phyloP scores from a whole-genome alignment of 345 rosid species.

The Ricinus communis region DNA sequence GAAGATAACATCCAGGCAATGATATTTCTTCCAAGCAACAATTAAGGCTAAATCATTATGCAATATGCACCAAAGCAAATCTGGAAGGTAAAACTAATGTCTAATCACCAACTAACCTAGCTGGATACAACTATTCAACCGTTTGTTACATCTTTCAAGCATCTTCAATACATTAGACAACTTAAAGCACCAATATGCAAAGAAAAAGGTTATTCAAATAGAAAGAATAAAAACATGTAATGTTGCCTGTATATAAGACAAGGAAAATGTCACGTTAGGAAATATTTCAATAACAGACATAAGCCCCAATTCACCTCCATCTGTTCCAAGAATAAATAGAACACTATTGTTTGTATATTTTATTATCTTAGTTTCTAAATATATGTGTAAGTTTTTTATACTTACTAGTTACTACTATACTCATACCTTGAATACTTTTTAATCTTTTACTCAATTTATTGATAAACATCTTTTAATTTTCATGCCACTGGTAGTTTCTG shows the following conservation, averaged over 20 bases:
- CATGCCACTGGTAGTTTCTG: not conserved
- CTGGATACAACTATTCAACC: not conserved
- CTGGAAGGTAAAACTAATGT: constrained; percentile 4
- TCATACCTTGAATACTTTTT: too few relatives aligned
- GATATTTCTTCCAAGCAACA: not conserved
- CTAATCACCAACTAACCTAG: not conserved
- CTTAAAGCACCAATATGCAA: not conserved
- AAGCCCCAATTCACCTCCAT: too few relatives aligned
- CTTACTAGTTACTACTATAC: not conserved
- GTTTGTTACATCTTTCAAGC: not conserved
- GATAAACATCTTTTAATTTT: not conserved
- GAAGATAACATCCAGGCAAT: constrained; percentile 2
- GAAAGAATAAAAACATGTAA: constrained; percentile 2
- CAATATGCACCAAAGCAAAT: not conserved
- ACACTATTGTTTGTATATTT: not conserved
- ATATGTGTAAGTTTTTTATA: not conserved
- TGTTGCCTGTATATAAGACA: constrained; percentile 5
- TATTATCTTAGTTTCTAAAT: not conserved
- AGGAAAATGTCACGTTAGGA: not conserved
- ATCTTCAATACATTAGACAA: not conserved
- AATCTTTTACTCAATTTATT: not conserved
- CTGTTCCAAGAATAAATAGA: not conserved
- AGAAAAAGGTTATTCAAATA: not conserved
- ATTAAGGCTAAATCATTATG: not conserved
- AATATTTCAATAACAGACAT: too few relatives aligned